Evolutionary conservation across 2,329 filamentous ascomycete species (phyloP).

Genomic region (Xylariomycetidae sp.): DNA sequence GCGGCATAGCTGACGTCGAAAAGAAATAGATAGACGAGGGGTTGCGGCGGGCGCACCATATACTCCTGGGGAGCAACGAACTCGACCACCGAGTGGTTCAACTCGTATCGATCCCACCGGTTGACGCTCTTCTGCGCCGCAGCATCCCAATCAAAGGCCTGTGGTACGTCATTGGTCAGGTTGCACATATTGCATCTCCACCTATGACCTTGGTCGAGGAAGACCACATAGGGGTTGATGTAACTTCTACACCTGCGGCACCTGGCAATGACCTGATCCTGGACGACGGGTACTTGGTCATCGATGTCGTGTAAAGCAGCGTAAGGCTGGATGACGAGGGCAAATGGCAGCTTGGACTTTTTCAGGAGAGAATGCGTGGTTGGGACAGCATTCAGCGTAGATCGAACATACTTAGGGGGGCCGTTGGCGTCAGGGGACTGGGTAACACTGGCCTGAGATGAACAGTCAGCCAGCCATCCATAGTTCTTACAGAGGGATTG

Average conservation of each 20-base stretch:
- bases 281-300: constrained; percentile 84
- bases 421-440: constrained; percentile 90
- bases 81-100: constrained; percentile 95
- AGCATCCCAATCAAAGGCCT: constrained; percentile 97
- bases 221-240: constrained; percentile 96
- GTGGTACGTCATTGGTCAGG: constrained; percentile 96
- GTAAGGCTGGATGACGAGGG: constrained; percentile 94
- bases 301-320: constrained; percentile 88
- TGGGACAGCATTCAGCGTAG: constrained; percentile 89
- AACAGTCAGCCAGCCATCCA: too few species aligned
- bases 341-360: constrained; percentile 94
- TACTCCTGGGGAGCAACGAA: constrained; percentile 98
- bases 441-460: constrained; percentile 77
- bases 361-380: constrained; percentile 90
- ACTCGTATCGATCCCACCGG: constrained; percentile 83
- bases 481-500: too few species aligned
- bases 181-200: constrained; percentile 99
- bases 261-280: constrained; percentile 95
- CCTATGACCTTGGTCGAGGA: constrained; percentile 92
- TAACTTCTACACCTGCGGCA: constrained; percentile 95
- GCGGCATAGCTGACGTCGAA: constrained; percentile 91
- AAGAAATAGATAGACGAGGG: constrained; percentile 90
- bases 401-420: constrained; percentile 88
- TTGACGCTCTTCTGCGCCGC: constrained; percentile 87
- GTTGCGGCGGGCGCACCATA: constrained; percentile 96